phyloP scores from a whole-genome alignment of 1,284 basidiomycete species.

The Microstroma glucosiphilum region DNA sequence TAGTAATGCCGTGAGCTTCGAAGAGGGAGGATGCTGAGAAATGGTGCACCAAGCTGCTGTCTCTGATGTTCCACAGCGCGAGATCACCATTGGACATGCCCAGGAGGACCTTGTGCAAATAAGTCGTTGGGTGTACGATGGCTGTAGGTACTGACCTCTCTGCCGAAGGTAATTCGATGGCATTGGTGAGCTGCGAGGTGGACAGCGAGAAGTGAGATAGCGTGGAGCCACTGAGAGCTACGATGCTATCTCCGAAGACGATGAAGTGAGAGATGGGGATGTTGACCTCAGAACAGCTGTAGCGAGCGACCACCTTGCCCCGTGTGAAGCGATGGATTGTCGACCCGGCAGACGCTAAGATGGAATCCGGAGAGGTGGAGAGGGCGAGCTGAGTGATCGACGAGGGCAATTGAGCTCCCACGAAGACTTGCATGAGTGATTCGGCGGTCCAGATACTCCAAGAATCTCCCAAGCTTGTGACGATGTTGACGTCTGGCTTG shows the following conservation, averaged over 20 bases:
- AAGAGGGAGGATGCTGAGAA: constrained; percentile 36
- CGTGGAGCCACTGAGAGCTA: constrained; percentile 61
- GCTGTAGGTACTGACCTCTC: constrained; percentile 68
- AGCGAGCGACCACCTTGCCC: constrained; percentile 68
- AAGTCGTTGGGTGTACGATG: constrained; percentile 88
- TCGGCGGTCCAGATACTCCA: constrained; percentile 97
- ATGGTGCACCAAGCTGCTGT: constrained; percentile 54
- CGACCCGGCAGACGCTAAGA: constrained; percentile 72
- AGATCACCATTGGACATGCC: constrained; percentile 73
- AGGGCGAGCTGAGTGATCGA: constrained; percentile 66
- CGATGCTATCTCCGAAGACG: constrained; percentile 45
- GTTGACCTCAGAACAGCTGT: constrained; percentile 21
- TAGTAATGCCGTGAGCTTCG: constrained; percentile 43
- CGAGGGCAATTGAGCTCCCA: constrained; percentile 74
- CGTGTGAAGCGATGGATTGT: constrained; percentile 71
- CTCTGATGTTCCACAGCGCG: constrained; percentile 87
- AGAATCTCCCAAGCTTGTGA: constrained; percentile 80
- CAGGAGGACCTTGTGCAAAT: constrained; percentile 90
- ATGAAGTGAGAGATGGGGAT: constrained; percentile 21
- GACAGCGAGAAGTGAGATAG: constrained; percentile 70
- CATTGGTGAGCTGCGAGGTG: constrained; percentile 20
- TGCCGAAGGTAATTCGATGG: constrained; percentile 21
- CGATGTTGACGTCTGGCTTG: constrained; percentile 57
- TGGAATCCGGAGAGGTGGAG: constrained; percentile 71
- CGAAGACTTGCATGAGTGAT: constrained; percentile 85